Percentiles rank a stretch among this genome's conserved stretches.
phyloP scores from a whole-genome alignment of 1,284 basidiomycete genomes.

The Coniferiporia sulphurascens region DNA sequence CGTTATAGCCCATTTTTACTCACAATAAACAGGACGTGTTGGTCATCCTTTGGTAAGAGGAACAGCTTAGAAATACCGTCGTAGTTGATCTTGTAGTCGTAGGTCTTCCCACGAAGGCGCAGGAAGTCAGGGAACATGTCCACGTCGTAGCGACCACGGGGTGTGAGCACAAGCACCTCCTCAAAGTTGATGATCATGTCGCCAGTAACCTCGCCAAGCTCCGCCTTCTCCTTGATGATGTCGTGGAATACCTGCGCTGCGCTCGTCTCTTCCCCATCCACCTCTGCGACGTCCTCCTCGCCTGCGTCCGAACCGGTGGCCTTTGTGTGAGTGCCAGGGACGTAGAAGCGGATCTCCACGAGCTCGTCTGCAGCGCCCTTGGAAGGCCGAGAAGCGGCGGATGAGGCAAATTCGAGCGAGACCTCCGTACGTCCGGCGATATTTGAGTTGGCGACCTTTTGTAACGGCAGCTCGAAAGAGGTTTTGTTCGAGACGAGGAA shows the following conservation, averaged over 20 bases:
- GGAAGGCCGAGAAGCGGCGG: slow-evolving; percentile 45
- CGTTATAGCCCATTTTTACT: slow-evolving; percentile 24
- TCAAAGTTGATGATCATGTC: slow-evolving; percentile 95
- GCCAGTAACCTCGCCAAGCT: slow-evolving; percentile 89
- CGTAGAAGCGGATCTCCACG: slow-evolving; percentile 94
- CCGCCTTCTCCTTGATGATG: slow-evolving; percentile 93
- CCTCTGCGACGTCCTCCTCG: slow-evolving; percentile 53
- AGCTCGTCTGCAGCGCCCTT: slow-evolving; percentile 75
- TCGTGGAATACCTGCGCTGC: slow-evolving; percentile 98
- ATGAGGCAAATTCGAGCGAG: slow-evolving; percentile 85
- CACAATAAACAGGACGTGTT: slow-evolving; percentile 93
- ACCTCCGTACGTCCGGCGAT: slow-evolving; percentile 97
- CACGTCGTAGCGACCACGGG: slow-evolving; percentile 94
- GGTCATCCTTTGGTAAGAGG: slow-evolving; percentile 94
- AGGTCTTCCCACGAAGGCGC: slow-evolving; percentile 93
- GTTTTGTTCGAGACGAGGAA: slow-evolving; percentile 91
- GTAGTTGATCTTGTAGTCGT: slow-evolving; percentile 98
- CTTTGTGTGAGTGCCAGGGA: slow-evolving; percentile 79
- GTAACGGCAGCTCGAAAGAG: slow-evolving; percentile 88
- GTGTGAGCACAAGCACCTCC: slow-evolving; percentile 95
- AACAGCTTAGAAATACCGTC: slow-evolving; percentile 87
- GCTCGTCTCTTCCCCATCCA: slow-evolving; percentile 70
- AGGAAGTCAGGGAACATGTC: slow-evolving; percentile 97
- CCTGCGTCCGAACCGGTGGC: slow-evolving; percentile 68
- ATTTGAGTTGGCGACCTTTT: slow-evolving; percentile 92